Evolutionary conservation across 495 filamentous ascomycete species (phyloP), one percentile per base, ranked within the genome.

Genomic region (Aspergillus bertholletiae): DNA sequence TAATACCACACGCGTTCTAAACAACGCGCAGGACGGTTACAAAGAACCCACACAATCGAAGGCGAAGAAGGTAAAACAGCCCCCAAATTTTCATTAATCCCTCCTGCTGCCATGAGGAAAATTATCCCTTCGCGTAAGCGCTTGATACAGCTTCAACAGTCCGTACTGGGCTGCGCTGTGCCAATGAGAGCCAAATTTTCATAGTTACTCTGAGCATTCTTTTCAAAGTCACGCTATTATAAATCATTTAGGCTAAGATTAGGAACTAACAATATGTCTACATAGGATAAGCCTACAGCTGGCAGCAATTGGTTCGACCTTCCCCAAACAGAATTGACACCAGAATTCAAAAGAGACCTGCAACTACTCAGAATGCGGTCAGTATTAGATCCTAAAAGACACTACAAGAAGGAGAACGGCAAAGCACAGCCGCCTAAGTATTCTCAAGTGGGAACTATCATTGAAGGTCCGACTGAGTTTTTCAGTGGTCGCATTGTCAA

Each of bases 191-290:
- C 23, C 71, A 64, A 70, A 70, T 73, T 78, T 82, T 91, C 90
- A 97, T 96, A 98, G 94, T 98, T 98, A 98, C 94, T 92, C 92
- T 96, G 93, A 97, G 74, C 77, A 77, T 72, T 50, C 15, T 26
- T 32, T 47, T 17, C 26, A 46, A 58, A 28, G 13, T 24, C 50
- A 20, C 49, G 18, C 24, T 37, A 57, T 40, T 56, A 55, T 9
- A 30, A 17, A 24, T n/a, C 49, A 17, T 43, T 46, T 30, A 22
- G n/a, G 24, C 24, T 39, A 7, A 57, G 28, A 22, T 34, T 34
- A 23, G 48, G 26, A 8, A 56, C 71, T 77, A 57, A 78, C 65
- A 44, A 52, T 49, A 22, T 41, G 28, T 51, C 73, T 68, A 23
- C 44, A 13, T 47, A 76, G 65, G 81, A 80, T 56, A 83, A 80